Percentiles rank a stretch among this genome's conserved stretches.
Conservation (phyloP, 2,329 filamentous ascomycete genomes). For the Mycosphaerella arachidis region DNA sequence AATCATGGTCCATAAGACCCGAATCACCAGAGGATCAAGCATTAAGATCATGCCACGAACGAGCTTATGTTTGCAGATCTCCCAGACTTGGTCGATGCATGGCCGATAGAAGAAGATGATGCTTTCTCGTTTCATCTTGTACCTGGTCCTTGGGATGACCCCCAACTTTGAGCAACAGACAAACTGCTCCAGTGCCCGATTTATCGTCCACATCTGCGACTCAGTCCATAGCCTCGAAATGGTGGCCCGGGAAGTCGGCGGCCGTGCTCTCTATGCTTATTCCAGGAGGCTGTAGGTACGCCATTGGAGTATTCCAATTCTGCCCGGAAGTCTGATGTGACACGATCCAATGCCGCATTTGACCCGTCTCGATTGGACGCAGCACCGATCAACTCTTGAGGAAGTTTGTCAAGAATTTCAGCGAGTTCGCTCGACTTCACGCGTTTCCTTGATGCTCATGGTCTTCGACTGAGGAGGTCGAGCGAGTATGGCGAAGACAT, state of each 20-base stretch:
- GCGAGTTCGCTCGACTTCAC: conserved; percentile 8
- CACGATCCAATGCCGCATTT: conserved; percentile 3
- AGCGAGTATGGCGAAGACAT: not conserved
- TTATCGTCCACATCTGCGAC: conserved; percentile 12
- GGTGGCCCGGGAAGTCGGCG: conserved; percentile 9
- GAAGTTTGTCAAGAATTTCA: not conserved
- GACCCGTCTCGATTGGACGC: conserved; percentile 11
- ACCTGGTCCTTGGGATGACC: conserved; percentile 12
- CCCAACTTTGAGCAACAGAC: conserved; percentile 6
- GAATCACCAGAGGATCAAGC: not conserved
- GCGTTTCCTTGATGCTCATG: conserved; percentile 12
- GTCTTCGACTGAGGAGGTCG: conserved; percentile 11
- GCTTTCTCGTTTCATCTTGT: conserved; percentile 14
- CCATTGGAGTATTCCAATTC: conserved; percentile 13
- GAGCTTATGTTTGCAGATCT: conserved; percentile 12
- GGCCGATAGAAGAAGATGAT: conserved; percentile 13
- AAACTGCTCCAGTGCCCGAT: conserved; percentile 11
- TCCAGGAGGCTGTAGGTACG: conserved; percentile 9
- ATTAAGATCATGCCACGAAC: conserved; percentile 15
- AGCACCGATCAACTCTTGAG: conserved; percentile 1
- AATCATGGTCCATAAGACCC: not conserved
- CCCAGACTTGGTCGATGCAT: conserved; percentile 7
- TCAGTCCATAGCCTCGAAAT: conserved; percentile 10
- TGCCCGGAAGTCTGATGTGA: conserved; percentile 7
- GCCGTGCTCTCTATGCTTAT: conserved; percentile 7